Conservation (phyloP, 352 stramenopile species). For the Plasmopara viticola region DNA sequence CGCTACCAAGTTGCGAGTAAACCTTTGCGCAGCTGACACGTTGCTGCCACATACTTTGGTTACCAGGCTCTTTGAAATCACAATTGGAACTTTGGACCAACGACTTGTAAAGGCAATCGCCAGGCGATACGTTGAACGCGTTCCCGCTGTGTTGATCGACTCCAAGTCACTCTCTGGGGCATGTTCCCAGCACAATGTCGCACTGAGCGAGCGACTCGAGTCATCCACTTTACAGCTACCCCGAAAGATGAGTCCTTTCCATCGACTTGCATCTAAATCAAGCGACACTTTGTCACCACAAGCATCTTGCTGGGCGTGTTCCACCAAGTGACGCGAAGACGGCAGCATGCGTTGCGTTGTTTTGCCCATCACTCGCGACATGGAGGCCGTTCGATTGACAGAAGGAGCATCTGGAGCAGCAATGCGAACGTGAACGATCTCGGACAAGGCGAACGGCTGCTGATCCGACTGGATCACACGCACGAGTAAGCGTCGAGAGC, state of each 20-base stretch:
- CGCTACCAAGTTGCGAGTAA: slow-evolving; percentile 39
- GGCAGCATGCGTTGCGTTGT: slow-evolving; percentile 38
- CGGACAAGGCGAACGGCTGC: slow-evolving; percentile 36
- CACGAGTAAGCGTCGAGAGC: slow-evolving; percentile 46
- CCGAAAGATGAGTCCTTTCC: slow-evolving; percentile 36
- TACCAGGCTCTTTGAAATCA: slow-evolving; percentile 64
- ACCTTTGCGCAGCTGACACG: slow-evolving; percentile 39
- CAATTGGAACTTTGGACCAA: slow-evolving; percentile 45
- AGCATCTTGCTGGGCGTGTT: slow-evolving; percentile 8
- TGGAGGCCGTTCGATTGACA: slow-evolving; percentile 22
- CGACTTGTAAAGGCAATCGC: slow-evolving; percentile 44
- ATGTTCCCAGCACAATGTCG: slow-evolving; percentile 54
- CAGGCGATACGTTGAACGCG: slow-evolving; percentile 55
- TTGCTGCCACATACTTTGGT: slow-evolving; percentile 47
- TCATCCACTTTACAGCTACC: slow-evolving; percentile 25
- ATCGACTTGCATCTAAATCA: slow-evolving; percentile 14
- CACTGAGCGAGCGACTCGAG: slow-evolving; percentile 41
- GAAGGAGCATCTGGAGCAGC: slow-evolving; percentile 25
- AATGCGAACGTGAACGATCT: slow-evolving; percentile 42
- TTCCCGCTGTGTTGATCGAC: slow-evolving; percentile 30
- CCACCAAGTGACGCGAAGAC: slow-evolving; percentile 22
- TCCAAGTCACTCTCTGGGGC: slow-evolving; percentile 20
- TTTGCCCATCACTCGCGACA: slow-evolving; percentile 32
- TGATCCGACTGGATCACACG: slow-evolving; percentile 67
- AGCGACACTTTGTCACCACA: slow-evolving; percentile 8